Percentiles rank a stretch among this genome's conserved stretches.
These are phyloP conservation scores for Pseudogymnoascus sp. DNA, from an alignment of 2,329 filamentous ascomycete genomes.

Conservation along the genomic window DNA sequence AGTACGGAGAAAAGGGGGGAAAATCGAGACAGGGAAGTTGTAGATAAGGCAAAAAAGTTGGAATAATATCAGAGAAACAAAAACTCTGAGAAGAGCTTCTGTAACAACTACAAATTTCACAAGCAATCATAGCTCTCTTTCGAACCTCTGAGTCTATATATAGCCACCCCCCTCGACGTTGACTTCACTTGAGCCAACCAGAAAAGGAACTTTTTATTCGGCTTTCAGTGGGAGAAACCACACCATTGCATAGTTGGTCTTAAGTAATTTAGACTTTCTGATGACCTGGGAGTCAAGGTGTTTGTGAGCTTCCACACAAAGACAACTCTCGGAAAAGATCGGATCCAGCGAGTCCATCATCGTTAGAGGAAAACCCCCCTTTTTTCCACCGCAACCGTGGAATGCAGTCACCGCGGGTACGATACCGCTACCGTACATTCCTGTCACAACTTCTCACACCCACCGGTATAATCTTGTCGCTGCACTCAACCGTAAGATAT, in stretches of 20 bases:
- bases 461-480: background rate
- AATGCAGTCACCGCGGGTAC: background rate
- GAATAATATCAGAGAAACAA: no score
- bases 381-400: background rate
- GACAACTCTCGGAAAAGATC: no score
- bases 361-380: background rate
- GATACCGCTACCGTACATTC: background rate
- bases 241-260: no score
- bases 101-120: background rate
- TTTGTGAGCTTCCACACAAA: no score
- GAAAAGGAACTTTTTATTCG: no score
- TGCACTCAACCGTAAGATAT: background rate
- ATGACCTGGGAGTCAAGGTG: no score
- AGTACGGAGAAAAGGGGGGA: background rate
- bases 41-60: background rate
- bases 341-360: background rate
- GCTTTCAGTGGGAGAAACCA: no score
- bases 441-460: background rate
- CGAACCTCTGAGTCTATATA: background rate
- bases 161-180: background rate
- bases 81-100: background rate
- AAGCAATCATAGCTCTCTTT: background rate
- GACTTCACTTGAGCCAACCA: background rate
- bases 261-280: no score
- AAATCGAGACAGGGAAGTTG: background rate